These are phyloP conservation scores for Apiospora arundinis DNA, from an alignment of 2,329 filamentous ascomycete species.

Conservation along the genomic window DNA sequence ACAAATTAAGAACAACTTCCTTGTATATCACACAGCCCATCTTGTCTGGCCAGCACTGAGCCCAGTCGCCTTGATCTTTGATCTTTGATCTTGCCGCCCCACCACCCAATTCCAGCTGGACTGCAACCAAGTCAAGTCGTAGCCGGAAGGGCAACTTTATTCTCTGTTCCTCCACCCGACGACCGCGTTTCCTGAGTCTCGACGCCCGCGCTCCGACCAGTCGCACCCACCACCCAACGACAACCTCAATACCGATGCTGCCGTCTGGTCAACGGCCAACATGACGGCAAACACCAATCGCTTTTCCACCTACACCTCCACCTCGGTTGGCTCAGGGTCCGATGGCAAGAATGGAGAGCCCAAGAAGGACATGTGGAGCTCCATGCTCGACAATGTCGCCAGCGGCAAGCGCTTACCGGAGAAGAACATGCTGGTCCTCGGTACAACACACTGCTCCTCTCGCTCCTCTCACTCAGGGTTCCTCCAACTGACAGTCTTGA, in stretches of 20 bases:
- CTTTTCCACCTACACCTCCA: constrained; percentile 64
- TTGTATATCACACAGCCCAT: not conserved
- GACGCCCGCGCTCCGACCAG: constrained; percentile 11
- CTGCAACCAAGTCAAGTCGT: not conserved
- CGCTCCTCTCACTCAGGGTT: constrained; percentile 9
- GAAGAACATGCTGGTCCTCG: constrained; percentile 88
- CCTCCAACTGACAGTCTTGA: constrained; percentile 32
- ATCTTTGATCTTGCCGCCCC: not conserved
- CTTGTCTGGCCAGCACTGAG: too few relatives aligned
- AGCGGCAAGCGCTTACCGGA: constrained; percentile 89
- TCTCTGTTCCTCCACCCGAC: constrained; percentile 4
- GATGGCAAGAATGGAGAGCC: constrained; percentile 69
- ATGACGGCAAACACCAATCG: constrained; percentile 62
- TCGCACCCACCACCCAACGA: constrained; percentile 5
- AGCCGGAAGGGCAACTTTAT: constrained; percentile 14
- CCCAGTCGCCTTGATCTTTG: not conserved
- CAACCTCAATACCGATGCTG: not conserved
- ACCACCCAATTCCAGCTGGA: not conserved
- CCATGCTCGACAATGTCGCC: constrained; percentile 88
- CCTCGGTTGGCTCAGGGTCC: constrained; percentile 54
- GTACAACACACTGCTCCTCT: constrained; percentile 51
- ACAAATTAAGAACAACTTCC: not conserved
- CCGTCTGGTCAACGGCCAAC: constrained; percentile 31
- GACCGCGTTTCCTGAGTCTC: not conserved
- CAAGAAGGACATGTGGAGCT: constrained; percentile 92